These are phyloP conservation scores for Diaporthe destruens DNA, from an alignment of 2,329 filamentous ascomycete species.

Conservation along the genomic window DNA sequence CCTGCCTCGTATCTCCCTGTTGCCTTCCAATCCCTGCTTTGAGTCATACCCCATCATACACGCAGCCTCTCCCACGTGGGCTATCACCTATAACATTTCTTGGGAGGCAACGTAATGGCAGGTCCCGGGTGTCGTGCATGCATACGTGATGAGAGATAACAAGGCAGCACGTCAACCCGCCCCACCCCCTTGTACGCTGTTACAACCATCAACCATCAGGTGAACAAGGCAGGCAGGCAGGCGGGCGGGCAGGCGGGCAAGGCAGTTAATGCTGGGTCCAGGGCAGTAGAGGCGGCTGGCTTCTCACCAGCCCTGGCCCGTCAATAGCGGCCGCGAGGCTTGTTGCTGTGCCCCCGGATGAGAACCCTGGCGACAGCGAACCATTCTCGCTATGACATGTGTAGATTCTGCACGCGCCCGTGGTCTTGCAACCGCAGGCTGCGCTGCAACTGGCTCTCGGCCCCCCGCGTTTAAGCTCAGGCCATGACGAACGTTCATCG, in stretches of 20 bases:
- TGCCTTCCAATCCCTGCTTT: conserved; percentile 27
- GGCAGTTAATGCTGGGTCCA: background rate
- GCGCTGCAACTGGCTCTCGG: too few relatives aligned
- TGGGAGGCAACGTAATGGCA: background rate
- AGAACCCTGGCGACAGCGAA: background rate
- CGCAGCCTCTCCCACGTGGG: conserved; percentile 25
- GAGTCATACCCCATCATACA: background rate
- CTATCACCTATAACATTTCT: background rate
- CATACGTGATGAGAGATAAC: background rate
- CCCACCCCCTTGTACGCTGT: background rate
- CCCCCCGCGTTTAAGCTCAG: background rate
- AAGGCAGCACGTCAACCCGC: conserved; percentile 3
- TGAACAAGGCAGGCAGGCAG: background rate
- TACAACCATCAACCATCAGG: background rate
- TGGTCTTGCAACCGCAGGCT: background rate
- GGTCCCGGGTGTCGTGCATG: background rate
- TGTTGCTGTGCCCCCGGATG: background rate
- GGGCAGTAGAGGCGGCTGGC: background rate
- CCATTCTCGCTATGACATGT: background rate
- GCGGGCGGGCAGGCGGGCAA: too few relatives aligned
- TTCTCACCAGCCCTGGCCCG: background rate
- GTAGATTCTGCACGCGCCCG: conserved; percentile 18
- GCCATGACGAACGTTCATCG: conserved; percentile 22
- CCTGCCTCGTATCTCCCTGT: conserved; percentile 25
- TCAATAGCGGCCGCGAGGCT: background rate